Conservation (phyloP, 768 basidiomycete genomes). For the Macrolepiota dolichaula region DNA sequence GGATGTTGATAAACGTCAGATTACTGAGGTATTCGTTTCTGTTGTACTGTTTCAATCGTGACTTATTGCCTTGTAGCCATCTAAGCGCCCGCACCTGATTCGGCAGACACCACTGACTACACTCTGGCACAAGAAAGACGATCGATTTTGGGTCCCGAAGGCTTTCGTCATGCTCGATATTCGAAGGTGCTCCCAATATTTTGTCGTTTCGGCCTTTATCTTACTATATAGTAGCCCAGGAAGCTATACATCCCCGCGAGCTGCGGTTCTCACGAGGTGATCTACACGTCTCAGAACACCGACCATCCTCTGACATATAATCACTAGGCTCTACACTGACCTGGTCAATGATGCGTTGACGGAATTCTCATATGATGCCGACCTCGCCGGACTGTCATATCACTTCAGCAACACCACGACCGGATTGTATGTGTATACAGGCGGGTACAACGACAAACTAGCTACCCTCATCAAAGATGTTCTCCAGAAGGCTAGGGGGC, state of each 20-base stretch:
- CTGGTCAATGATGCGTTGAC: conserved; percentile 85
- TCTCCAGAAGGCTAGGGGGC: conserved; percentile 59
- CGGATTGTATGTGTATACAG: conserved; percentile 64
- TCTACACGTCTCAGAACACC: conserved; percentile 13
- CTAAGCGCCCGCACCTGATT: conserved; percentile 72
- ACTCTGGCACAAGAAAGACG: conserved; percentile 97
- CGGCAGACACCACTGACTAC: conserved; percentile 66
- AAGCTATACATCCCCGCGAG: conserved; percentile 60
- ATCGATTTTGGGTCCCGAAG: conserved; percentile 93
- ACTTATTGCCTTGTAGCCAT: conserved; percentile 45
- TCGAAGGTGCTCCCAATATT: conserved; percentile 49
- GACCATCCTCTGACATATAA: background rate
- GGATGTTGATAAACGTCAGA: conserved; percentile 74
- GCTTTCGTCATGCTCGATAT: conserved; percentile 75
- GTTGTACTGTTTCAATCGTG: background rate
- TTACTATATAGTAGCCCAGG: conserved; percentile 38
- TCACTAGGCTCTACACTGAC: conserved; percentile 70
- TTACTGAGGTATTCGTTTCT: conserved; percentile 47
- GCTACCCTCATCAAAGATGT: conserved; percentile 70
- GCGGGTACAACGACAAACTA: conserved; percentile 93
- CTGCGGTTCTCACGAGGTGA: conserved; percentile 71
- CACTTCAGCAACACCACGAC: conserved; percentile 57
- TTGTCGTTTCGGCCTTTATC: background rate
- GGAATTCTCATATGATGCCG: conserved; percentile 91
- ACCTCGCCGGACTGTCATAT: conserved; percentile 85